Percentiles rank a stretch among this genome's conserved stretches.
Evolutionary conservation across 2,329 filamentous ascomycete species (phyloP).

Genomic region (Apiospora koreana): DNA sequence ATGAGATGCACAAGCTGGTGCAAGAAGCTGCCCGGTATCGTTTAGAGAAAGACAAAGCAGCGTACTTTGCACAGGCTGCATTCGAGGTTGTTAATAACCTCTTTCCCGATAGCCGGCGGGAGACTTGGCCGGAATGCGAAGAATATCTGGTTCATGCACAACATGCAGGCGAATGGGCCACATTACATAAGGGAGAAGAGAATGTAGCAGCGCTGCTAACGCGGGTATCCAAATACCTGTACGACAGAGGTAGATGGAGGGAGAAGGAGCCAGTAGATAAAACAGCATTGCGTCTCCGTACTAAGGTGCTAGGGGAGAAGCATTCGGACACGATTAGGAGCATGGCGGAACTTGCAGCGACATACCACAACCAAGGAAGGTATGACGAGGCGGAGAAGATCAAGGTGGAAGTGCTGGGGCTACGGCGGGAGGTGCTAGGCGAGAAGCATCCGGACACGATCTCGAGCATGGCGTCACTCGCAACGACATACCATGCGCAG

Average conservation of each 20-base stretch:
- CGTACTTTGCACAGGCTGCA: constrained; percentile 25
- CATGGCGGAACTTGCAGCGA: constrained; percentile 25
- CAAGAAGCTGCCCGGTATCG: constrained; percentile 29
- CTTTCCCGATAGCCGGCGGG: constrained; percentile 21
- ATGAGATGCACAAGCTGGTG: constrained; percentile 35
- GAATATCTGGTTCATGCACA: constrained; percentile 31
- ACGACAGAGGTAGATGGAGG: constrained; percentile 24
- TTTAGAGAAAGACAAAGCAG: constrained; percentile 18
- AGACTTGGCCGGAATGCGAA: constrained; percentile 27
- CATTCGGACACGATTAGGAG: constrained; percentile 25
- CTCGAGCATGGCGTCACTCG: constrained; percentile 23
- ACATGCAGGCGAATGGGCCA: constrained; percentile 25
- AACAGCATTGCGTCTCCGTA: constrained; percentile 18
- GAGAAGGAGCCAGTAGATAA: constrained; percentile 26
- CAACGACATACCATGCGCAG: constrained; percentile 18
- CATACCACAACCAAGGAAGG: constrained; percentile 15
- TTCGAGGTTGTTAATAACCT: constrained; percentile 21
- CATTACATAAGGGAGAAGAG: constrained; percentile 19
- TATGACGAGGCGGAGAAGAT: constrained; percentile 17
- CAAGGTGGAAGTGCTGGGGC: neutral
- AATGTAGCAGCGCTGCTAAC: constrained; percentile 17
- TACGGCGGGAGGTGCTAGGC: constrained; percentile 17
- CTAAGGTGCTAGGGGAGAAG: constrained; percentile 22
- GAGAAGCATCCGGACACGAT: constrained; percentile 27
- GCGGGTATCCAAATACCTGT: constrained; percentile 24